phyloP scores from a whole-genome alignment of 148 eudicot species.

The Camellia lanceoleosa region DNA sequence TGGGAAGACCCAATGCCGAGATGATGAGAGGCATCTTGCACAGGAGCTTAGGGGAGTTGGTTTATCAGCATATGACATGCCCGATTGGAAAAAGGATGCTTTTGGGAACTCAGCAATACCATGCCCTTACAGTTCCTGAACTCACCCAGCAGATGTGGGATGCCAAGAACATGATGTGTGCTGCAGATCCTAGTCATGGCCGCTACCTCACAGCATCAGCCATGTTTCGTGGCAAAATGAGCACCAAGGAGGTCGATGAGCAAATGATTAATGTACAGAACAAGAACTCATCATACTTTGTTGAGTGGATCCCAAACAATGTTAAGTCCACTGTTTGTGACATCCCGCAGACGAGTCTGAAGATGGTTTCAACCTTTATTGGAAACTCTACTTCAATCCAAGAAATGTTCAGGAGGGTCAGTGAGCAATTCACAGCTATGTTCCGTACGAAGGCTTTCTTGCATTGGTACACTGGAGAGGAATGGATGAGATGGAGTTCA shows the following conservation, averaged over 20 bases:
- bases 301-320: conserved; percentile 61
- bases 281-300: conserved; percentile 57
- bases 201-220: conserved; percentile 57
- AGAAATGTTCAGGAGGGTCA: conserved; percentile 56
- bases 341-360: conserved; percentile 48
- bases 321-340: conserved; percentile 59
- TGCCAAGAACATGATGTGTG: conserved; percentile 75
- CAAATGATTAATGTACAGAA: conserved; percentile 56
- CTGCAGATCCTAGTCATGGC: conserved; percentile 64
- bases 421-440: conserved; percentile 61
- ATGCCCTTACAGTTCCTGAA: conserved; percentile 60
- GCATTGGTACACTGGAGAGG: conserved; percentile 60
- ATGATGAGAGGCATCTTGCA: too few relatives aligned
- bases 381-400: conserved; percentile 55
- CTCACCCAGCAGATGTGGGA: conserved; percentile 81
- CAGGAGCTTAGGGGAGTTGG: too few relatives aligned
- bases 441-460: conserved; percentile 58
- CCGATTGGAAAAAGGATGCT: too few relatives aligned
- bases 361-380: conserved; percentile 52
- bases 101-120: conserved; percentile 65
- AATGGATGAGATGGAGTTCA: too few relatives aligned
- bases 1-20: too few relatives aligned
- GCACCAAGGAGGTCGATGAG: conserved; percentile 57
- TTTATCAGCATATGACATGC: too few relatives aligned
- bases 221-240: conserved; percentile 64